These are phyloP conservation scores for Besnoitia besnoiti DNA, from an alignment of 169 alveolate genomes.

Conservation along the genomic window DNA sequence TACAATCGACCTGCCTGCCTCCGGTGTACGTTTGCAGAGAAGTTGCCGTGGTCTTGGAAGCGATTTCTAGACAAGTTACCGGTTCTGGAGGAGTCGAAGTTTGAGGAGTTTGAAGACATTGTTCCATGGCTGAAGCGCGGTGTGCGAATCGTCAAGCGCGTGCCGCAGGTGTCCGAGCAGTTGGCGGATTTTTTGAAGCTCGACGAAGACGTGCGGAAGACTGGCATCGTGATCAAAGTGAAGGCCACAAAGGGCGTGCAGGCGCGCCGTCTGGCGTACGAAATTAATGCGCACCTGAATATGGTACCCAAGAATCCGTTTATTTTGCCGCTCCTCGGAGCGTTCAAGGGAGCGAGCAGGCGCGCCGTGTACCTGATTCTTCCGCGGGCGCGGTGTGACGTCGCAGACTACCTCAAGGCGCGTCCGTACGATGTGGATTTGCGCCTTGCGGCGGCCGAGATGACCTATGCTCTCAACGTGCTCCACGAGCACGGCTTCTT, in stretches of 20 bases:
- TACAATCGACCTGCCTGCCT: no score
- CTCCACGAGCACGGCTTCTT: constrained; percentile 57
- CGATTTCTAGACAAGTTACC: constrained; percentile 37
- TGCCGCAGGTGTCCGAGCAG: constrained; percentile 19
- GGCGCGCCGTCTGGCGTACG: constrained; percentile 49
- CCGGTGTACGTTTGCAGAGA: constrained; percentile 36
- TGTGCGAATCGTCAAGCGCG: constrained; percentile 19
- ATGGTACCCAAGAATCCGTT: constrained; percentile 50
- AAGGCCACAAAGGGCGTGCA: constrained; percentile 27
- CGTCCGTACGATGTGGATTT: constrained; percentile 43
- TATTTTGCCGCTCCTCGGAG: constrained; percentile 57
- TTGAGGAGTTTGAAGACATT: constrained; percentile 43
- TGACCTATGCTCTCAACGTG: constrained; percentile 56
- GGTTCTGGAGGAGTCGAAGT: constrained; percentile 49
- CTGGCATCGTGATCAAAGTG: constrained; percentile 58
- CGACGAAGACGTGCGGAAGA: constrained; percentile 37
- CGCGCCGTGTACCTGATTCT: constrained; percentile 42
- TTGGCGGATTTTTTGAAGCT: constrained; percentile 49
- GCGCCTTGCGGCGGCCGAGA: constrained; percentile 55
- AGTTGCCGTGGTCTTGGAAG: constrained; percentile 54
- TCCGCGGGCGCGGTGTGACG: constrained; percentile 63
- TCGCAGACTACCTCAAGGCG: constrained; percentile 36
- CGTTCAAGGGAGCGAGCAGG: constrained; percentile 34
- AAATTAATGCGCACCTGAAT: constrained; percentile 33
- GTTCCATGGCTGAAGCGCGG: not conserved